Conservation (phyloP, 2,329 filamentous ascomycete species). For the Paraphoma sp. region DNA sequence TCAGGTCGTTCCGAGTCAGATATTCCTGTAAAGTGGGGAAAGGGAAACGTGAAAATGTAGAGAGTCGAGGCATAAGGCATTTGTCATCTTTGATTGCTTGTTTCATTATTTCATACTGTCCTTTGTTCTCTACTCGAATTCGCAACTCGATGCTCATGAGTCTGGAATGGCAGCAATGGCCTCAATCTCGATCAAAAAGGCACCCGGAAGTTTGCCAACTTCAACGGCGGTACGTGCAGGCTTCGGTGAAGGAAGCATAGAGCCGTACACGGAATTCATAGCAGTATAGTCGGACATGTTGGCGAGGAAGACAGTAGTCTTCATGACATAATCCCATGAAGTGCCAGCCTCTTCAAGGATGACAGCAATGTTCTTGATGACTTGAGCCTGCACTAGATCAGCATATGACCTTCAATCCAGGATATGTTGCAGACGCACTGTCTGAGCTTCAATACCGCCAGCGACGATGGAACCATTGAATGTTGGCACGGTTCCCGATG, state of each 20-base stretch:
- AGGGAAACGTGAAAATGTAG: slow-evolving; percentile 1
- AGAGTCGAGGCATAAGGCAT: neutral
- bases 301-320: slow-evolving; percentile 41
- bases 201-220: slow-evolving; percentile 40
- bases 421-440: slow-evolving; percentile 10
- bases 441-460: slow-evolving; percentile 35
- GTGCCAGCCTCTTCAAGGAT: slow-evolving; percentile 41
- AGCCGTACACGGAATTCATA: slow-evolving; percentile 42
- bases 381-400: slow-evolving; percentile 34
- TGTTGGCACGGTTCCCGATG: slow-evolving; percentile 37
- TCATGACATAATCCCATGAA: slow-evolving; percentile 43
- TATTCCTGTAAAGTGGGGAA: slow-evolving; percentile 5
- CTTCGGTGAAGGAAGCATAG: slow-evolving; percentile 38
- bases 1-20: slow-evolving; percentile 22
- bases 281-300: slow-evolving; percentile 42
- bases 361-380: slow-evolving; percentile 41
- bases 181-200: slow-evolving; percentile 42
- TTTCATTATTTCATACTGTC: neutral
- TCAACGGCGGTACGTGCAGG: slow-evolving; percentile 39
- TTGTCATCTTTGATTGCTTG: neutral
- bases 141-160: slow-evolving; percentile 5
- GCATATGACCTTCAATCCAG: neutral
- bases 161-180: slow-evolving; percentile 40
- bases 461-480: slow-evolving; percentile 35
- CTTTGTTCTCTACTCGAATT: neutral